A percentile compares a stretch with the other conserved stretches of the same genome.
These are phyloP conservation scores for Ilex asprella DNA, from an alignment of 257 asterid species.

Conservation along the genomic window DNA sequence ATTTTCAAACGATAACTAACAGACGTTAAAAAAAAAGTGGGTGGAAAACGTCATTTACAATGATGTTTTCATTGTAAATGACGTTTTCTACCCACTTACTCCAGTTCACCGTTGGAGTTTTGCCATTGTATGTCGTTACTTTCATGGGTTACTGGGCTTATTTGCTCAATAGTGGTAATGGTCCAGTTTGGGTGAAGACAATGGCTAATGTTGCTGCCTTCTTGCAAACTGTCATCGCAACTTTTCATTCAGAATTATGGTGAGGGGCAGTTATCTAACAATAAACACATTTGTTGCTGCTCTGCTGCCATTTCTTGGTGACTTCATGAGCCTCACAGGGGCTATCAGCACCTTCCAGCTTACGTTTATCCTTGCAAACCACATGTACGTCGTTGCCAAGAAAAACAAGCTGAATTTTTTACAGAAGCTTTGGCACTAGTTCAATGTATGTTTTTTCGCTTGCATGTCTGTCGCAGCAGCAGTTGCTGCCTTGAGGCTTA, in stretches of 20 bases:
- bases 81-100: too few species aligned
- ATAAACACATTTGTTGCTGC: conserved; percentile 72
- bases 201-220: conserved; percentile 7
- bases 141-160: conserved; percentile 14
- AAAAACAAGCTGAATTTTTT: conserved; percentile 31
- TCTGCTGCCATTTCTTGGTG: conserved; percentile 86
- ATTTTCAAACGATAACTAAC: too few species aligned
- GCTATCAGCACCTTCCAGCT: conserved; percentile 92
- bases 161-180: conserved; percentile 9
- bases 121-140: conserved; percentile 10
- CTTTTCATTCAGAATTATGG: conserved; percentile 55
- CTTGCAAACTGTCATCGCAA: conserved; percentile 28
- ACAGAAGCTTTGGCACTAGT: conserved; percentile 92
- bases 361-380: conserved; percentile 94
- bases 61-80: too few species aligned
- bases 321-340: conserved; percentile 98
- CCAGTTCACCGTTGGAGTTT: conserved; percentile 12
- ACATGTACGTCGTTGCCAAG: conserved; percentile 86
- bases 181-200: conserved; percentile 9
- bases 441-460: conserved; percentile 56
- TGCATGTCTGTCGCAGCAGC: conserved; percentile 55
- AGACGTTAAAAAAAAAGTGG: too few species aligned
- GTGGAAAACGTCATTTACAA: too few species aligned
- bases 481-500: conserved; percentile 72
- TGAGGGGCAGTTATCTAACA: conserved; percentile 77